Conservation (phyloP, 768 basidiomycete species). For the Lyophyllum semitale region DNA sequence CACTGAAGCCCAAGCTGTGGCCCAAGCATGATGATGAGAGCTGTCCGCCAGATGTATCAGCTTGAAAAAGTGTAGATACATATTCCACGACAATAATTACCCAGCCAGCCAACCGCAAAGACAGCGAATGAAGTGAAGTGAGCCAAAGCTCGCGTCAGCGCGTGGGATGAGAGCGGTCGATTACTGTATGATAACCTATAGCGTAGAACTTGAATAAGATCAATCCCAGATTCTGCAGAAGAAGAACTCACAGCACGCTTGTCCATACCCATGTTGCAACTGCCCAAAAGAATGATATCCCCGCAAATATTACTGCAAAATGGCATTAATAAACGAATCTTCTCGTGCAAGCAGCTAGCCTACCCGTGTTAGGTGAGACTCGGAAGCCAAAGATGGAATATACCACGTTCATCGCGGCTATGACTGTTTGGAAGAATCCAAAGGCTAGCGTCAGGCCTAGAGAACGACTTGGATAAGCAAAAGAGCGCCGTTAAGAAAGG, state of each 20-base stretch:
- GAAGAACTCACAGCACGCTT: conserved; percentile 1
- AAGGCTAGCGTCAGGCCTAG: conserved; percentile 7
- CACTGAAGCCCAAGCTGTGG: conserved; percentile 12
- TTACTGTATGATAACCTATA: conserved; percentile 17
- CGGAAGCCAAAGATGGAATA: background rate
- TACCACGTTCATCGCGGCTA: background rate
- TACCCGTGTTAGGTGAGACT: conserved; percentile 3
- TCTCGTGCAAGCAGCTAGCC: background rate
- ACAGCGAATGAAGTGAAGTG: conserved; percentile 16
- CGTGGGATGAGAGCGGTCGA: conserved; percentile 17
- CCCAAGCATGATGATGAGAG: conserved; percentile 2
- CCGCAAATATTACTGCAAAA: background rate
- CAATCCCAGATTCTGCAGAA: too few relatives aligned
- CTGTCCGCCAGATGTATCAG: background rate
- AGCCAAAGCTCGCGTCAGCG: conserved; percentile 9
- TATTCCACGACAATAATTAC: background rate
- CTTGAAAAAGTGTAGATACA: background rate
- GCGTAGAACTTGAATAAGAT: background rate
- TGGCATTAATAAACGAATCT: background rate
- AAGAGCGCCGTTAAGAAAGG: background rate
- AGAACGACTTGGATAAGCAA: background rate
- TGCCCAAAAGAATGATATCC: background rate
- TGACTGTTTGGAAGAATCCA: conserved; percentile 1
- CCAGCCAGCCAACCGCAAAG: conserved; percentile 13
- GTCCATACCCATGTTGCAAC: conserved; percentile 5